Evolutionary conservation across 805 yeast genomes (phyloP).

Genomic region (Yamadazyma insecticola): DNA sequence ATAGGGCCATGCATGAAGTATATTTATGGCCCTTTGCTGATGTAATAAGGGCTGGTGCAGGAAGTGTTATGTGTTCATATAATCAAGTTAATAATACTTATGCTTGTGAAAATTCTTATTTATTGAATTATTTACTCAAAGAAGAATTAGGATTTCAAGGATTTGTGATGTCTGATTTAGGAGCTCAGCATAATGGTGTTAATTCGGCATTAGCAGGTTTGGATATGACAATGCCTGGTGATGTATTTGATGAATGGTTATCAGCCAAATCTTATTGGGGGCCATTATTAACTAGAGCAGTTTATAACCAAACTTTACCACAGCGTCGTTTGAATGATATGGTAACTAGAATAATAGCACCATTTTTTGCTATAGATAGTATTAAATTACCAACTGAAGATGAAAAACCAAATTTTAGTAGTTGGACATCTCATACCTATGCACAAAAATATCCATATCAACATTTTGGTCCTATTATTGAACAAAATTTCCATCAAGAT

Average conservation of each 20-base stretch:
- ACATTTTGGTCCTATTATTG: constrained; percentile 49
- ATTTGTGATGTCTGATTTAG: constrained; percentile 64
- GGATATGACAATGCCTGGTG: constrained; percentile 67
- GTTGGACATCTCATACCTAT: constrained; percentile 54
- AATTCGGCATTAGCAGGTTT: constrained; percentile 53
- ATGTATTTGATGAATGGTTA: constrained; percentile 48
- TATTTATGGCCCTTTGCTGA: constrained; percentile 68
- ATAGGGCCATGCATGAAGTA: constrained; percentile 56
- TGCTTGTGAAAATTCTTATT: constrained; percentile 56
- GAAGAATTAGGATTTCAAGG: constrained; percentile 66
- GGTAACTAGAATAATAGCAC: constrained; percentile 56
- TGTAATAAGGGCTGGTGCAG: constrained; percentile 55
- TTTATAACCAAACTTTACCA: constrained; percentile 52
- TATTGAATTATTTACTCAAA: constrained; percentile 51
- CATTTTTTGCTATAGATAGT: constrained; percentile 45
- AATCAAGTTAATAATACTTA: constrained; percentile 53
- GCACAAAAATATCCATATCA: constrained; percentile 54
- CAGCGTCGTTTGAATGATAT: constrained; percentile 54
- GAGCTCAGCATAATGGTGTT: constrained; percentile 58
- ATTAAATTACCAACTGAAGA: constrained; percentile 35
- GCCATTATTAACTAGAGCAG: constrained; percentile 49
- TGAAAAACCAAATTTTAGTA: constrained; percentile 48
- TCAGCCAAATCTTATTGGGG: constrained; percentile 56
- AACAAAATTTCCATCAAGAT: constrained; percentile 52
- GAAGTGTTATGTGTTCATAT: constrained; percentile 59